phyloP scores from a whole-genome alignment of 1,284 basidiomycete genomes.

The Puccinia horiana region DNA sequence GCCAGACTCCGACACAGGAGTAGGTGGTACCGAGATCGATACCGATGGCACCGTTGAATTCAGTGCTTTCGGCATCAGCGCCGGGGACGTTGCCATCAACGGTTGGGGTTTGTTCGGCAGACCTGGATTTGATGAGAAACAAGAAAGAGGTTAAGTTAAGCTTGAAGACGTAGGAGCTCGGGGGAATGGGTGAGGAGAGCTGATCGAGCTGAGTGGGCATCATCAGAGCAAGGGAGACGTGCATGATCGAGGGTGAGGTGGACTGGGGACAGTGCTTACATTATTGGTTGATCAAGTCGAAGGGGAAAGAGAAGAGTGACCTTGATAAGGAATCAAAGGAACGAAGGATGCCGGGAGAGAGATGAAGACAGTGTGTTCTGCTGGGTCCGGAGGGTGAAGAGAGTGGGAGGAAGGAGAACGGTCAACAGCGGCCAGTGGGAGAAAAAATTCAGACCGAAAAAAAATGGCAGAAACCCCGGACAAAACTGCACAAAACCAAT shows the following conservation, averaged over 20 bases:
- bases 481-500: neutral
- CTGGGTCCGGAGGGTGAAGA: neutral
- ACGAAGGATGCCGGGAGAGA: neutral
- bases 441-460: neutral
- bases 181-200: no score
- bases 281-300: neutral
- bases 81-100: slow-evolving; percentile 49
- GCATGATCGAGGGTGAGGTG: slow-evolving; percentile 4
- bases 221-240: neutral
- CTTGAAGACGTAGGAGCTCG: no score
- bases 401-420: neutral
- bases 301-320: neutral
- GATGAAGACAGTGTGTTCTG: neutral
- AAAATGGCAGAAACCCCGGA: neutral
- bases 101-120: slow-evolving; percentile 46
- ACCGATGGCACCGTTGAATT: slow-evolving; percentile 58
- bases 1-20: slow-evolving; percentile 72
- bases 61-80: slow-evolving; percentile 33
- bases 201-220: neutral
- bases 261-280: neutral
- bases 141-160: neutral
- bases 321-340: slow-evolving; percentile 1
- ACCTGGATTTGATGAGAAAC: slow-evolving; percentile 13
- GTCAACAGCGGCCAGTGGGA: neutral
- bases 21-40: slow-evolving; percentile 67